phyloP scores from a whole-genome alignment of 1,284 basidiomycete genomes.

The Melampsora americana region DNA sequence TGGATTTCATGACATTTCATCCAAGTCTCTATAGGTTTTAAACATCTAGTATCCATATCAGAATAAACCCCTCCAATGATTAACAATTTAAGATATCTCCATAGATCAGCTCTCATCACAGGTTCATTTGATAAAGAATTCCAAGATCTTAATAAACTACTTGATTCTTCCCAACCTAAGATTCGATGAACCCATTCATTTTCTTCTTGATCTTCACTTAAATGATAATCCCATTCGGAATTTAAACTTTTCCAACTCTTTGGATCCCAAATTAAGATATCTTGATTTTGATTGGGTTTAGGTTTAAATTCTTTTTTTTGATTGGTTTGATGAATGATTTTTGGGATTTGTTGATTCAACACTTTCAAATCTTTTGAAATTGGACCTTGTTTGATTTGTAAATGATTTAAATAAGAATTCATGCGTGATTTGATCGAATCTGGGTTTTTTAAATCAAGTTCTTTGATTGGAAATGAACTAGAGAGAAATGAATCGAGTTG shows the following conservation, averaged over 20 bases:
- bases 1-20: constrained; percentile 49
- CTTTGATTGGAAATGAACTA: background rate
- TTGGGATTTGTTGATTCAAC: too few relatives aligned
- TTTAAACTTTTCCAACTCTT: background rate
- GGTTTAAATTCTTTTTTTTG: background rate
- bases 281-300: background rate
- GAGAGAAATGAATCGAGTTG: background rate
- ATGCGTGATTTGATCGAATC: background rate
- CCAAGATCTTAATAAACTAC: background rate
- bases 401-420: background rate
- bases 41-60: constrained; percentile 54
- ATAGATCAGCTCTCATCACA: constrained; percentile 55
- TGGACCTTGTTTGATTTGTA: too few relatives aligned
- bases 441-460: background rate
- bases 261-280: background rate
- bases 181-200: background rate
- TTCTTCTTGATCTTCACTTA: background rate
- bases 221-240: background rate
- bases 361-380: background rate
- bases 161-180: background rate
- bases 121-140: background rate
- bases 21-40: constrained; percentile 53
- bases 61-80: constrained; percentile 56
- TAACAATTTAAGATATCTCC: constrained; percentile 56
- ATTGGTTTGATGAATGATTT: background rate